A percentile compares a stretch with the other conserved stretches of the same genome.
phyloP scores from a whole-genome alignment of 352 stramenopile species.

The Thraustochytrium striatum region DNA sequence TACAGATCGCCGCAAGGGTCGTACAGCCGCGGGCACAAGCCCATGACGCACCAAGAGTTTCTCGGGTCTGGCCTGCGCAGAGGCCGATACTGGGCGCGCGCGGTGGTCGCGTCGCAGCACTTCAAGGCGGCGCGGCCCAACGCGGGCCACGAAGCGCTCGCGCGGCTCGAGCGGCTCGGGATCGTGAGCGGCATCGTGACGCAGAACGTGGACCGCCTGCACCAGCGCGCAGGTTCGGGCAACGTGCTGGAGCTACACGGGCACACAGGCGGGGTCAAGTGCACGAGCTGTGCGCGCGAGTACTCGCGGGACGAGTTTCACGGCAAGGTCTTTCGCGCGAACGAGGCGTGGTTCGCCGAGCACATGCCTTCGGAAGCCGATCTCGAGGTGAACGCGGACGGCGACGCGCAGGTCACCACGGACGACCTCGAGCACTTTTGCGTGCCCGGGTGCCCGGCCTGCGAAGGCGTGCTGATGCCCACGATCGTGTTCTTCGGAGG shows the following conservation, averaged over 20 bases:
- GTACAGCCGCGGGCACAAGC: conserved; percentile 87
- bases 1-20: conserved; percentile 89
- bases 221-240: conserved; percentile 76
- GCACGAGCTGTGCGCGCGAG: conserved; percentile 69
- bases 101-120: conserved; percentile 76
- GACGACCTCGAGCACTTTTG: conserved; percentile 71
- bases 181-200: conserved; percentile 76
- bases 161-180: conserved; percentile 65
- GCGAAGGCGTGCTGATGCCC: conserved; percentile 75
- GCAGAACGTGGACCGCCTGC: conserved; percentile 95
- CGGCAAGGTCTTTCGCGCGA: conserved; percentile 67
- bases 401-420: conserved; percentile 19
- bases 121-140: conserved; percentile 76
- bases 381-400: conserved; percentile 33
- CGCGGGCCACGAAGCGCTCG: conserved; percentile 76
- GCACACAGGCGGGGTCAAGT: conserved; percentile 70
- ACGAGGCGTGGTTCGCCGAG: conserved; percentile 64
- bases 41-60: conserved; percentile 92
- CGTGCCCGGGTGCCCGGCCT: conserved; percentile 67
- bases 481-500: conserved; percentile 96
- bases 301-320: conserved; percentile 77
- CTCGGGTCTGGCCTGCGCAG: conserved; percentile 65
- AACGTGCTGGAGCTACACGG: conserved; percentile 91
- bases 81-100: conserved; percentile 87
- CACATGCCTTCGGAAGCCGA: conserved; percentile 24